Evolutionary conservation across 768 basidiomycete genomes (phyloP).

Genomic region (Lactifluus piperatus): DNA sequence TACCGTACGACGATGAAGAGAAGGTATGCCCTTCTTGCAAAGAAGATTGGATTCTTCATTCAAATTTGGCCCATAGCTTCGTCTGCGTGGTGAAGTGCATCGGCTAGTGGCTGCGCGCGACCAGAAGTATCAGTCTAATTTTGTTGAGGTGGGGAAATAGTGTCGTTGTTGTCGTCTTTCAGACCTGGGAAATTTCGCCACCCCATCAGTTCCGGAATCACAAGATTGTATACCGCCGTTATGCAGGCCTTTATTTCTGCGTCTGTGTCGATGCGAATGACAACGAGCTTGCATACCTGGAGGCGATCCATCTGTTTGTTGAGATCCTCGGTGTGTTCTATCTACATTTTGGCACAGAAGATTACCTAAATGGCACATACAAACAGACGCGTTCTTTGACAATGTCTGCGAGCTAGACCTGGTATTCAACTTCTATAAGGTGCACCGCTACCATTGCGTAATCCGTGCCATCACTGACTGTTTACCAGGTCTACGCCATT

Average conservation of each 20-base stretch:
- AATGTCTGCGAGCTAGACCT: conserved; percentile 98
- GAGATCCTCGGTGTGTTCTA: conserved; percentile 78
- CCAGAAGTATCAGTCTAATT: conserved; percentile 98
- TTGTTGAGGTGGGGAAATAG: conserved; percentile 73
- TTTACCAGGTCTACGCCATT: conserved; percentile 83
- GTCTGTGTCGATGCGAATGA: conserved; percentile 97
- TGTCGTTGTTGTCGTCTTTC: conserved; percentile 1
- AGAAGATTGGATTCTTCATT: not conserved
- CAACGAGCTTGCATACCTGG: conserved; percentile 94
- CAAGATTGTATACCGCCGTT: conserved; percentile 95
- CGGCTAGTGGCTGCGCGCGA: conserved; percentile 92
- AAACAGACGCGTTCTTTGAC: conserved; percentile 90
- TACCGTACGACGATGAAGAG: conserved; percentile 98
- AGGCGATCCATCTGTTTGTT: conserved; percentile 97
- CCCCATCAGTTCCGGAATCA: conserved; percentile 85
- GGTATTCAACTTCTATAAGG: conserved; percentile 99
- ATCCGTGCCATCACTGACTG: not conserved
- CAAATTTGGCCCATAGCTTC: conserved; percentile 45
- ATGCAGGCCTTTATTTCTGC: conserved; percentile 97
- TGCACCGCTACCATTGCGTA: conserved; percentile 23
- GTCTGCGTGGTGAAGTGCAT: conserved; percentile 94
- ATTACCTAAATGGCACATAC: conserved; percentile 5
- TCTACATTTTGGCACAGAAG: not conserved
- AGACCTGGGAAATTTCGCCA: conserved; percentile 4
- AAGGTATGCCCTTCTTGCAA: conserved; percentile 47